Evolutionary conservation across 352 stramenopile species (phyloP).

Genomic region (Phytophthora macrochlamydospora): DNA sequence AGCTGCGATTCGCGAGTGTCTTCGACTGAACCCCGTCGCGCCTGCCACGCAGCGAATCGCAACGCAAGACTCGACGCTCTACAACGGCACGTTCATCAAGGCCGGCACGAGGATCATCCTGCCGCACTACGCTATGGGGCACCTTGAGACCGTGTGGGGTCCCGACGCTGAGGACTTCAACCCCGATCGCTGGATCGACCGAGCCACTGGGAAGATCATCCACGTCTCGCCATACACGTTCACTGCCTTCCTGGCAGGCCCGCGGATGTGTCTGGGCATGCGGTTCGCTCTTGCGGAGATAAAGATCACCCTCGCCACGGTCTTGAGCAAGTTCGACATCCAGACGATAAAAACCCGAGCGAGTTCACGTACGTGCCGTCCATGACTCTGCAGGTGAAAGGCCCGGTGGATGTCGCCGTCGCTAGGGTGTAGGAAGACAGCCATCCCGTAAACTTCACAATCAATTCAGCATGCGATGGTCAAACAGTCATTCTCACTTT

Average conservation of each 20-base stretch:
- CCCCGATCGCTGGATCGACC: constrained; percentile 69
- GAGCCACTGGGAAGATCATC: constrained; percentile 21
- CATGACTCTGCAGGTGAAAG: constrained; percentile 51
- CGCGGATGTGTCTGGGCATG: constrained; percentile 51
- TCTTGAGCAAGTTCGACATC: constrained; percentile 59
- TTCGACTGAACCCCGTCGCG: constrained; percentile 51
- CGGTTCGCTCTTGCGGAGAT: constrained; percentile 34
- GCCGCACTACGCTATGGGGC: constrained; percentile 63
- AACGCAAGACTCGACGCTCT: constrained; percentile 56
- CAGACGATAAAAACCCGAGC: constrained; percentile 32
- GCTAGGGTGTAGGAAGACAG: neutral
- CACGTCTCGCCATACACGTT: constrained; percentile 44
- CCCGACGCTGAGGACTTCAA: constrained; percentile 58
- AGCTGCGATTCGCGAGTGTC: constrained; percentile 50
- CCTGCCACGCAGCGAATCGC: constrained; percentile 45
- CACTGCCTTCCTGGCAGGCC: constrained; percentile 47
- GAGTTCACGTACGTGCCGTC: constrained; percentile 52
- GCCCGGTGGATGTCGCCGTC: constrained; percentile 26
- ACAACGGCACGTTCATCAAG: constrained; percentile 67
- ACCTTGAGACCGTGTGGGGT: constrained; percentile 44
- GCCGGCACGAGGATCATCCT: constrained; percentile 60
- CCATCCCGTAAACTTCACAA: neutral
- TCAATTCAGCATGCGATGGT: constrained; percentile 13
- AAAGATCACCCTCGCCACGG: constrained; percentile 45
- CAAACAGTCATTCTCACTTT: neutral